Percentiles rank a stretch among this genome's conserved stretches.
Conservation (phyloP, 768 basidiomycete species). For the Agaricus subrufescens region DNA sequence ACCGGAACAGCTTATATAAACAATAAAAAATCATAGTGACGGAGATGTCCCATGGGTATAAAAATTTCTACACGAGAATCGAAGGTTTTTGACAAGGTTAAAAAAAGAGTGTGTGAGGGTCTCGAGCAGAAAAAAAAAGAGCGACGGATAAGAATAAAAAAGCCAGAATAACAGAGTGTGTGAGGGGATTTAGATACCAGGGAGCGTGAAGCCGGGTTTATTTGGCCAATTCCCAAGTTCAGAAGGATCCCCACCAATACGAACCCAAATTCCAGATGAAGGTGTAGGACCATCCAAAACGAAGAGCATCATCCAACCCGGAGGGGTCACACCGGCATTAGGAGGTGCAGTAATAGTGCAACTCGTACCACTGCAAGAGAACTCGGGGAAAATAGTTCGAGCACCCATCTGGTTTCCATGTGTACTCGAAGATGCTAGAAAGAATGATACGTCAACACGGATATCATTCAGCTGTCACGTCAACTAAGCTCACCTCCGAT, state of each 20-base stretch:
- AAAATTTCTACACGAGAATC: no score
- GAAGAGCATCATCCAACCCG: constrained; percentile 75
- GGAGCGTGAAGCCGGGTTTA: constrained; percentile 60
- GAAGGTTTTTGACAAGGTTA: no score
- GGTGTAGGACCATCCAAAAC: constrained; percentile 78
- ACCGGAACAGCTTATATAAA: no score
- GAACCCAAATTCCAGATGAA: constrained; percentile 68
- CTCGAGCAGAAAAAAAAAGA: no score
- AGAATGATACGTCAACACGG: constrained; percentile 5
- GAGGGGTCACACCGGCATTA: constrained; percentile 60
- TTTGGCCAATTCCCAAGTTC: constrained; percentile 70
- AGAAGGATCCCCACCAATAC: constrained; percentile 75
- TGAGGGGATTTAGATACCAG: constrained; percentile 39
- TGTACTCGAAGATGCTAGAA: constrained; percentile 63
- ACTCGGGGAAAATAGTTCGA: constrained; percentile 68
- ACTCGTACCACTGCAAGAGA: constrained; percentile 61
- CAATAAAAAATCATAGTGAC: no score
- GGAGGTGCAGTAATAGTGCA: constrained; percentile 80
- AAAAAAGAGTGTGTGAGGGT: no score
- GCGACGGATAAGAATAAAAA: no score
- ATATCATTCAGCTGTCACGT: background rate
- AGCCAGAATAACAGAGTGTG: background rate
- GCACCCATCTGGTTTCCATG: constrained; percentile 77
- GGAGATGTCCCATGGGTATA: no score
- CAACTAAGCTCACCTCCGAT: constrained; percentile 46